phyloP scores from a whole-genome alignment of 768 basidiomycete species.

The Leccinum rimulosum region DNA sequence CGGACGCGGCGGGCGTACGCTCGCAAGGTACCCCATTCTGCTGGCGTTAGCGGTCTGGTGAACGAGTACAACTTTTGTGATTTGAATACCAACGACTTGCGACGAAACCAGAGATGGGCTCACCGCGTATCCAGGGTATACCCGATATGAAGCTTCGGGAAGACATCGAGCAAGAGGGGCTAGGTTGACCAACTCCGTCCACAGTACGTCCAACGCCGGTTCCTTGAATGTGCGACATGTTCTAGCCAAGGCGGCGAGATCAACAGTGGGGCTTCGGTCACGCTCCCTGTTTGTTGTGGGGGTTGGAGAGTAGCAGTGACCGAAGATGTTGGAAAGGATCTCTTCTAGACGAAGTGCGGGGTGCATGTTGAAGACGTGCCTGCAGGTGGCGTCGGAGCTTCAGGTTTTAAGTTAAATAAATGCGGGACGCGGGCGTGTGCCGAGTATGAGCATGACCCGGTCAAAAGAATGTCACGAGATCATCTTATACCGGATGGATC shows the following conservation, averaged over 20 bases:
- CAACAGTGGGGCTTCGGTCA: background rate
- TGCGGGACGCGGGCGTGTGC: background rate
- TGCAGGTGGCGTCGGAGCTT: background rate
- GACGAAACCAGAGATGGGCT: background rate
- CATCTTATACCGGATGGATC: background rate
- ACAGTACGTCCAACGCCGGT: conserved; percentile 17
- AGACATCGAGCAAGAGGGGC: conserved; percentile 15
- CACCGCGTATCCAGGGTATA: conserved; percentile 3
- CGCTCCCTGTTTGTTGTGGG: background rate
- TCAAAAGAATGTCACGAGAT: background rate
- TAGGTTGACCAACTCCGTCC: conserved; percentile 13
- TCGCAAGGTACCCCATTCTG: conserved; percentile 5
- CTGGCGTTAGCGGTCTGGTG: background rate
- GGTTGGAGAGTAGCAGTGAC: conserved; percentile 5
- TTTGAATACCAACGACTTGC: background rate
- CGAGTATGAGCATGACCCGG: background rate
- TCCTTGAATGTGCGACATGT: conserved; percentile 19
- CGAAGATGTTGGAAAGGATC: conserved; percentile 12
- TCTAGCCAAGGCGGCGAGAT: conserved; percentile 14
- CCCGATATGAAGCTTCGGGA: background rate
- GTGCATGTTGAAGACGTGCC: conserved; percentile 2
- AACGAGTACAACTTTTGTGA: conserved; percentile 8
- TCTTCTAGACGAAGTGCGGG: conserved; percentile 7
- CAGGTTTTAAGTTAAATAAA: background rate
- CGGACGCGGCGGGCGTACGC: conserved; percentile 8